Percentiles rank a stretch among this genome's conserved stretches.
These are phyloP conservation scores for Ambrosia artemisiifolia DNA, from an alignment of 129 eudicot genomes.

Conservation along the genomic window DNA sequence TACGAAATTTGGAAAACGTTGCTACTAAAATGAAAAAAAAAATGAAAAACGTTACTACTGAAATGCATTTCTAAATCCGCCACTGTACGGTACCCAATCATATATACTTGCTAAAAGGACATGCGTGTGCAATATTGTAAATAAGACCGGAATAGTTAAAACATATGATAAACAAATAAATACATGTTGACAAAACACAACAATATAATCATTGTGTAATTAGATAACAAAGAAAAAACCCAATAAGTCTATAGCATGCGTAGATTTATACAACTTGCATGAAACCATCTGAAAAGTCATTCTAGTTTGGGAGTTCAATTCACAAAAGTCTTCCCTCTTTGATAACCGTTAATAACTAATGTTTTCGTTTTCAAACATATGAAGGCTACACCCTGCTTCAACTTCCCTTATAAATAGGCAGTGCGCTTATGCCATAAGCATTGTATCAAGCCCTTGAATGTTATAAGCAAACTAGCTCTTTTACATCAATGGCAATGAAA, in stretches of 20 bases:
- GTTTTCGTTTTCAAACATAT: not conserved
- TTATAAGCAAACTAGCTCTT: not conserved
- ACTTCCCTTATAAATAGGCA: constrained; percentile 23
- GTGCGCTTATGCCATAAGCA: not conserved
- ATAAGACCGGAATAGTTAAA: too few species aligned
- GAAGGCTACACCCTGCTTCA: not conserved
- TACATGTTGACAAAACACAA: too few species aligned
- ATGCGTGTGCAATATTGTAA: too few species aligned
- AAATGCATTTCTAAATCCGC: too few species aligned
- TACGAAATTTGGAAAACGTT: too few species aligned
- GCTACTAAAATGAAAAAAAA: too few species aligned
- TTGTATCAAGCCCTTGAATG: constrained; percentile 14
- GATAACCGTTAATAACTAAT: not conserved
- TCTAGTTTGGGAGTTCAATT: not conserved
- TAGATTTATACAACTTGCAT: not conserved
- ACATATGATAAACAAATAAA: too few species aligned
- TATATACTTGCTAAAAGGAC: too few species aligned
- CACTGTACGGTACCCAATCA: too few species aligned
- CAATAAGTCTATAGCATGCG: not conserved
- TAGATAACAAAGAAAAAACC: not conserved
- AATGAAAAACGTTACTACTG: too few species aligned
- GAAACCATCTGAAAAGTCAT: too few species aligned
- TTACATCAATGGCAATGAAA: constrained; percentile 17
- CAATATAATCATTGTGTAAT: not conserved
- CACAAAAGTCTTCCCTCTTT: not conserved